These are phyloP conservation scores for Naganishia albida DNA, from an alignment of 1,284 basidiomycete genomes.

Conservation along the genomic window DNA sequence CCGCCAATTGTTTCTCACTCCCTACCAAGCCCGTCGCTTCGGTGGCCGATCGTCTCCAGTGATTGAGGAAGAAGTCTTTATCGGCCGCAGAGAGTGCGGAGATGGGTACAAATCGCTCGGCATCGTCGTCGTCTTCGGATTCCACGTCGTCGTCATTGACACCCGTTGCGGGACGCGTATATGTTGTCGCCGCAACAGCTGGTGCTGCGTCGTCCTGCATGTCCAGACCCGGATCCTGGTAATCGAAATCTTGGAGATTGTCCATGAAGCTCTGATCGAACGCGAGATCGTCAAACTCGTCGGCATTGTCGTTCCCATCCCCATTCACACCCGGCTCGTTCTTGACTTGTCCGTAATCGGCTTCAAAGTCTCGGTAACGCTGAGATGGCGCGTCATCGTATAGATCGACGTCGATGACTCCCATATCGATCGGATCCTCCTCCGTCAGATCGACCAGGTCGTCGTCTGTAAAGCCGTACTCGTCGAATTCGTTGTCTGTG, in stretches of 20 bases:
- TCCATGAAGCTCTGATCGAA: constrained; percentile 29
- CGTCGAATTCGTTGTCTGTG: constrained; percentile 3
- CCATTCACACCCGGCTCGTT: constrained; percentile 6
- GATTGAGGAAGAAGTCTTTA: constrained; percentile 24
- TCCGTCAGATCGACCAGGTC: constrained; percentile 23
- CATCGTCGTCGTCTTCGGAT: constrained; percentile 14
- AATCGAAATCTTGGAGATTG: constrained; percentile 18
- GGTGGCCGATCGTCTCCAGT: constrained; percentile 25
- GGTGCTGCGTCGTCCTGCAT: neutral
- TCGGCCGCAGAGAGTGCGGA: constrained; percentile 20
- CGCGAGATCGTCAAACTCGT: constrained; percentile 26
- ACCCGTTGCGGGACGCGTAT: constrained; percentile 9
- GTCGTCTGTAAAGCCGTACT: constrained; percentile 16
- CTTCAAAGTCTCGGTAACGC: constrained; percentile 20
- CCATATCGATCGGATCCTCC: constrained; percentile 23
- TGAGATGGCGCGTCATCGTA: constrained; percentile 26
- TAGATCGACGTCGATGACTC: constrained; percentile 21
- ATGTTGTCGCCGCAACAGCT: neutral
- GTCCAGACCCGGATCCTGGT: constrained; percentile 12
- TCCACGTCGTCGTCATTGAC: constrained; percentile 2
- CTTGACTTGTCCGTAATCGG: constrained; percentile 25
- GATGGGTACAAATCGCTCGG: constrained; percentile 22
- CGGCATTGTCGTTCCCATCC: constrained; percentile 1
- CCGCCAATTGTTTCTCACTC: constrained; percentile 27
- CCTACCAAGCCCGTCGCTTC: constrained; percentile 16